Conservation (phyloP, 148 eudicot genomes). For the Nyssa sinensis region DNA sequence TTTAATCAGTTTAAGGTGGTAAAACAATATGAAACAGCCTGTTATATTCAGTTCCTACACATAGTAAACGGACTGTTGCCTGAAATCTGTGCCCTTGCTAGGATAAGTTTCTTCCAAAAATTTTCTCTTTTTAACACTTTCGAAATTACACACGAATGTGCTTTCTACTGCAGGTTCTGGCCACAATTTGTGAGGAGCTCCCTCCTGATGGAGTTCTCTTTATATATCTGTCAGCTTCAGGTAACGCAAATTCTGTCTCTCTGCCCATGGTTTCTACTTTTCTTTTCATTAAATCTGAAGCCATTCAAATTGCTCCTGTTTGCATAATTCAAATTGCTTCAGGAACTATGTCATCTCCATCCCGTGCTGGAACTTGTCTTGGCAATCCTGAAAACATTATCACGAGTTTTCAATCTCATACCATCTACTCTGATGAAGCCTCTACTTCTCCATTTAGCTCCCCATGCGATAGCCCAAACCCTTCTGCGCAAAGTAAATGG, state of each 20-base stretch:
- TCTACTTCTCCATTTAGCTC: conserved; percentile 15
- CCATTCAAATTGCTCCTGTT: conserved; percentile 19
- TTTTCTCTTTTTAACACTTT: neutral
- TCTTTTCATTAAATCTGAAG: neutral
- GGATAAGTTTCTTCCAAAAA: neutral
- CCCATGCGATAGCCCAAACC: conserved; percentile 32
- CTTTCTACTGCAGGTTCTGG: conserved; percentile 59
- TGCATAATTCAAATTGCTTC: conserved; percentile 28
- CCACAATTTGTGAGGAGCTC: conserved; percentile 81
- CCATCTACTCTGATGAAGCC: conserved; percentile 26
- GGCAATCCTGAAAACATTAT: conserved; percentile 26
- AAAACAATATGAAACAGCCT: no score
- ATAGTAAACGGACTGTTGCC: no score
- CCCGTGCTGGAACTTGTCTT: conserved; percentile 38
- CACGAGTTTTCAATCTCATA: conserved; percentile 37
- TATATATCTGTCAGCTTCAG: conserved; percentile 70
- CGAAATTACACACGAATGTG: neutral
- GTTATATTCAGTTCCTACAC: no score
- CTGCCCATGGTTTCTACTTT: conserved; percentile 3
- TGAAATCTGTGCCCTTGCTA: no score
- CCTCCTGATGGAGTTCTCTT: conserved; percentile 85
- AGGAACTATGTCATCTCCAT: conserved; percentile 51
- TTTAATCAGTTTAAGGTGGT: no score
- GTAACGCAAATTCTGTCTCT: conserved; percentile 25
- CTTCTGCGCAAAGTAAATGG: conserved; percentile 31